Base-by-base conservation (phyloP, 768 basidiomycete species). In the Boletus bicolor region DNA sequence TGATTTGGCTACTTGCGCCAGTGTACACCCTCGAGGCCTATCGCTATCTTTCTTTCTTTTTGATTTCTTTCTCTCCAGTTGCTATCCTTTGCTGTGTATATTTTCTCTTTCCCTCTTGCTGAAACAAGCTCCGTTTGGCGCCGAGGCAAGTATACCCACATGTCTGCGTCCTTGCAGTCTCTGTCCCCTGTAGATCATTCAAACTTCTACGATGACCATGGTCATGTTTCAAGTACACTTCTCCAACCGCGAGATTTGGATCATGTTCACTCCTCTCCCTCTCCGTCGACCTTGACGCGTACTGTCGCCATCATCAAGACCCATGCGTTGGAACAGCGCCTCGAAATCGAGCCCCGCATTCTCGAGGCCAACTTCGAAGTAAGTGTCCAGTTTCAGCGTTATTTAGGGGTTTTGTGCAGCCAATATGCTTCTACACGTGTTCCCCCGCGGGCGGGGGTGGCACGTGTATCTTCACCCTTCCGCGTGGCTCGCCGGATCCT, bases 261-360 rank as follows among this genome's bases (percentile, higher is more conserved):
- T 24, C 55, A 51, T 37, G 15, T 45, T 1, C 53, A 46, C 17
- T 8, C 53, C 15, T 56, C 65, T 10, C 51, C 68, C 17, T 51
- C 62, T 4, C 30, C 42, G 17, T 53, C 61, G 3, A 10, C 43
- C 26, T 32, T 60, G 46, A 79, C 79, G n/a, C 80, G 90, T 52
- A 91, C 90, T 0, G 83, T 92, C 49, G 90, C 88, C 17, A 89
- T 92, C 59, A 91, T 93, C 79, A 93, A 92, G 74, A 79, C 79
- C 30, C 85, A 90, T 75, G 89, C 90, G 0, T 73, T 92, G 41
- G 68, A 76, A 10, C 80, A 88, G 60, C 77, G 91, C 46, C 86
- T 92, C 64, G 87, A 89, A 45, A 91, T 93, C 58, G 91, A 93
- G 73, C 82, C 79, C 38, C 77, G 85, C 46, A 89, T 93, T 57